Evolutionary conservation across 192 early-diverging fungal species (phyloP).

Genomic region (Paraglomus occultum): DNA sequence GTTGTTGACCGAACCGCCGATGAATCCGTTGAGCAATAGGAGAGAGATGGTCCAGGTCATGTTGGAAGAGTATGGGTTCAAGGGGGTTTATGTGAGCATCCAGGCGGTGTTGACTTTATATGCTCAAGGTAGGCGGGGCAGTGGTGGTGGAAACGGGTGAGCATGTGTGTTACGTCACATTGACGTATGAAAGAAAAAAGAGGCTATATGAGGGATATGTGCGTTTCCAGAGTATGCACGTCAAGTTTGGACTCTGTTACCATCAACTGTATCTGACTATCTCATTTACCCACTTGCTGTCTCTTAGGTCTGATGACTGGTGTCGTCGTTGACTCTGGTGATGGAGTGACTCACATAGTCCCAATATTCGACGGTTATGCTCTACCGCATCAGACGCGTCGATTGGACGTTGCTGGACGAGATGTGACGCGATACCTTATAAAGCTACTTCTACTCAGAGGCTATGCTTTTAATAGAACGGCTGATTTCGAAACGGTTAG

Average conservation of each 20-base stretch:
- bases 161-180: background rate
- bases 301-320: conserved; percentile 80
- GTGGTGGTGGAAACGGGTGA: background rate
- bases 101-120: conserved; percentile 97
- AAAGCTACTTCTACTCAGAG: conserved; percentile 89
- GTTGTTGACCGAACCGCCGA: conserved; percentile 93
- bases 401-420: conserved; percentile 94
- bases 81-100: conserved; percentile 90
- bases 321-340: conserved; percentile 97
- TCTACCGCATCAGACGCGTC: conserved; percentile 81
- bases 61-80: conserved; percentile 97
- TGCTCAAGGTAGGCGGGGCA: conserved; percentile 77
- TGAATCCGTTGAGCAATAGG: conserved; percentile 92
- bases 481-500: conserved; percentile 98
- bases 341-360: conserved; percentile 99
- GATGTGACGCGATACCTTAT: conserved; percentile 96
- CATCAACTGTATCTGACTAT: background rate
- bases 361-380: conserved; percentile 97
- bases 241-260: background rate
- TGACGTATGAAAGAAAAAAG: too few relatives aligned
- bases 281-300: conserved; percentile 3
- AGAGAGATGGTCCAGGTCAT: conserved; percentile 92
- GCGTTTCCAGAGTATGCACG: background rate
- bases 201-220: too few relatives aligned
- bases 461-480: conserved; percentile 96